Percentiles rank a stretch among this genome's conserved stretches.
Conservation (phyloP, 78 protist genomes). For the Capsaspora owczarzaki region DNA sequence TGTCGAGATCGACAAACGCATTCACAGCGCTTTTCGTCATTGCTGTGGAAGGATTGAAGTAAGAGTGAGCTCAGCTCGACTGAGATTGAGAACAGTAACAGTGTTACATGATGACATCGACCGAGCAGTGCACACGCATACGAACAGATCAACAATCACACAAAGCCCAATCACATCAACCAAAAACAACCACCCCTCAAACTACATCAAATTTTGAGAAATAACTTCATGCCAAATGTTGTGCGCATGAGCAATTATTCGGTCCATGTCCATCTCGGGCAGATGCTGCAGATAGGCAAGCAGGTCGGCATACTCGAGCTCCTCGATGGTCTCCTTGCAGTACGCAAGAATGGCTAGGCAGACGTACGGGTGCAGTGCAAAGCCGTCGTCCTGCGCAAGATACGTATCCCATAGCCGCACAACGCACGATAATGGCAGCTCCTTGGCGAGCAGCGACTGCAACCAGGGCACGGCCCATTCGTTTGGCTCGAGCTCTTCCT, state of each 20-base stretch:
- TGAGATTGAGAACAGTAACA: too few species aligned
- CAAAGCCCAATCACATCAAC: too few species aligned
- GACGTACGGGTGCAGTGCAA: conserved; percentile 19
- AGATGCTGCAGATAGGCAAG: conserved; percentile 1
- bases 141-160: too few species aligned
- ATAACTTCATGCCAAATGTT: neutral
- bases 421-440: conserved; percentile 20
- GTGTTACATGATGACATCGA: too few species aligned
- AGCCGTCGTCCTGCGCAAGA: neutral
- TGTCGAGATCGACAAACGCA: too few species aligned
- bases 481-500: conserved; percentile 22
- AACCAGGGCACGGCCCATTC: conserved; percentile 37
- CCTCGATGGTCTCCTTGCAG: neutral
- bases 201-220: neutral
- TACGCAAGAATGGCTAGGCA: conserved; percentile 13
- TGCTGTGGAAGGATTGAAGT: too few species aligned
- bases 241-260: neutral
- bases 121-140: too few species aligned
- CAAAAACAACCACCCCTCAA: too few species aligned
- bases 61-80: too few species aligned
- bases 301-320: conserved; percentile 12
- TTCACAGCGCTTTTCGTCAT: too few species aligned
- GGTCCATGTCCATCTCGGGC: conserved; percentile 16
- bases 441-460: neutral
- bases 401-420: conserved; percentile 38